These are phyloP conservation scores for Cercospora berteroae DNA, from an alignment of 2,329 filamentous ascomycete species.

Conservation along the genomic window DNA sequence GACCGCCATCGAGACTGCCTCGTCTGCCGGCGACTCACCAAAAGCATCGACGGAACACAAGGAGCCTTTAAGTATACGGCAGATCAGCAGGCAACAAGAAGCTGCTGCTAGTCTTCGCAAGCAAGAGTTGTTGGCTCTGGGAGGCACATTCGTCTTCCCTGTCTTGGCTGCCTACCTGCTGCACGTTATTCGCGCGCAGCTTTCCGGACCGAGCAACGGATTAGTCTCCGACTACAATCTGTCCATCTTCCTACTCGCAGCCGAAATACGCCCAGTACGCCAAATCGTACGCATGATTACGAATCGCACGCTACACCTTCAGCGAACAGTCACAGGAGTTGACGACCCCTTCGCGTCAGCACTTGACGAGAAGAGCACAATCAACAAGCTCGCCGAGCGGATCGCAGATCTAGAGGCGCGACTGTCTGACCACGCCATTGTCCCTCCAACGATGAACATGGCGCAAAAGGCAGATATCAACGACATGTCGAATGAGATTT, in stretches of 20 bases:
- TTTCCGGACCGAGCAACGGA: slow-evolving; percentile 79
- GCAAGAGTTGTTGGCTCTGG: slow-evolving; percentile 72
- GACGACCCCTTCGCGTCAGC: slow-evolving; percentile 28
- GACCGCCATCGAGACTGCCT: slow-evolving; percentile 26
- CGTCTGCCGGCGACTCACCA: slow-evolving; percentile 25
- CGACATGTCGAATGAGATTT: slow-evolving; percentile 52
- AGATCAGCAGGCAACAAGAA: slow-evolving; percentile 29
- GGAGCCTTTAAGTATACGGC: slow-evolving; percentile 11
- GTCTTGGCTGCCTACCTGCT: slow-evolving; percentile 77
- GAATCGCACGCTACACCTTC: slow-evolving; percentile 74
- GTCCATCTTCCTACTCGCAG: slow-evolving; percentile 81
- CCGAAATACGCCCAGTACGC: slow-evolving; percentile 78
- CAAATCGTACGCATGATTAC: slow-evolving; percentile 80
- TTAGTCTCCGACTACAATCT: slow-evolving; percentile 91
- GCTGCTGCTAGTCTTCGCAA: slow-evolving; percentile 65
- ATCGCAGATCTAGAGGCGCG: slow-evolving; percentile 36
- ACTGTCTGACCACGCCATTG: slow-evolving; percentile 29
- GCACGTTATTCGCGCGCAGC: slow-evolving; percentile 74
- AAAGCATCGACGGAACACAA: slow-evolving; percentile 15
- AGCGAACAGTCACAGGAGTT: slow-evolving; percentile 60
- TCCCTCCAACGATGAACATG: slow-evolving; percentile 26
- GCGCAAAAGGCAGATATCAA: slow-evolving; percentile 36
- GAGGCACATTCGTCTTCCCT: slow-evolving; percentile 77
- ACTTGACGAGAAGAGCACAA: slow-evolving; percentile 37
- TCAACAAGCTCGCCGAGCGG: slow-evolving; percentile 30